These are phyloP conservation scores for Cercospora nicotianae DNA, from an alignment of 2,329 filamentous ascomycete species.

Conservation along the genomic window DNA sequence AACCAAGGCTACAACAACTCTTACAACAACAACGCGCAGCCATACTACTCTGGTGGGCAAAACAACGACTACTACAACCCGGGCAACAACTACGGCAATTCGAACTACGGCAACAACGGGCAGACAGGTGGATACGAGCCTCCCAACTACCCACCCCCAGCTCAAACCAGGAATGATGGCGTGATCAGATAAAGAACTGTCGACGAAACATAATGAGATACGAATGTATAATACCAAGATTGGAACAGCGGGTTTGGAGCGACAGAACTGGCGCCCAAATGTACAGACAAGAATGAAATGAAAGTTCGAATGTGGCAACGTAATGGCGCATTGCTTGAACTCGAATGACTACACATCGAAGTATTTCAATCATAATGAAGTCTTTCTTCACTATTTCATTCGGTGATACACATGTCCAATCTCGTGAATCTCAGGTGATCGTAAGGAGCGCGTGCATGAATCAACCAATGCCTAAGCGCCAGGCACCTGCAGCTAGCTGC, in stretches of 20 bases:
- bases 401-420: neutral
- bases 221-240: neutral
- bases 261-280: neutral
- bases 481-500: neutral
- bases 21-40: slow-evolving; percentile 7
- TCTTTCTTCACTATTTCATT: neutral
- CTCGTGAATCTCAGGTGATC: neutral
- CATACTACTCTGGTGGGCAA: slow-evolving; percentile 9
- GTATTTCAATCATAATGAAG: neutral
- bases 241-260: neutral
- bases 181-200: slow-evolving; percentile 4
- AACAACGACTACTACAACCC: slow-evolving; percentile 12
- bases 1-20: slow-evolving; percentile 2
- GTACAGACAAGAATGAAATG: neutral
- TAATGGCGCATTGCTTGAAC: neutral
- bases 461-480: neutral
- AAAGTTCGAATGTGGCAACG: neutral
- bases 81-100: neutral
- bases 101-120: slow-evolving; percentile 4
- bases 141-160: slow-evolving; percentile 20
- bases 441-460: neutral
- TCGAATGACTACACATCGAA: neutral
- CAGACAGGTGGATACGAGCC: slow-evolving; percentile 19
- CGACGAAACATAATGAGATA: neutral
- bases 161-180: slow-evolving; percentile 7